phyloP scores from a whole-genome alignment of 352 stramenopile genomes.

The Phytophthora agathidicida region DNA sequence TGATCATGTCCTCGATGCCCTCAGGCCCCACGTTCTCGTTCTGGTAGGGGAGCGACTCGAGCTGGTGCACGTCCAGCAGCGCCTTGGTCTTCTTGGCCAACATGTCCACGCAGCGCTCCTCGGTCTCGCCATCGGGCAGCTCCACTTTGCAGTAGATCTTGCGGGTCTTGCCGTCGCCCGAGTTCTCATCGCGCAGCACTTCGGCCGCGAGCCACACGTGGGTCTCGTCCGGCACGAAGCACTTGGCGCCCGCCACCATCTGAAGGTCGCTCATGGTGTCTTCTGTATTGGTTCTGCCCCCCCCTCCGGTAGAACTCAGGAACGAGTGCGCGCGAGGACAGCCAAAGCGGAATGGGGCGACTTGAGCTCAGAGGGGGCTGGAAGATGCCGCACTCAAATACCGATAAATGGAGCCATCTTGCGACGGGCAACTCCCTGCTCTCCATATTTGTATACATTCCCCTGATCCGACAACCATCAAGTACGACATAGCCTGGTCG shows the following conservation, averaged over 20 bases:
- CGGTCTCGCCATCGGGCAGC: slow-evolving; percentile 44
- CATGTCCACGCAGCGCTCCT: slow-evolving; percentile 79
- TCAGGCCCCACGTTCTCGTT: slow-evolving; percentile 72
- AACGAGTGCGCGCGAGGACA: slow-evolving; percentile 12
- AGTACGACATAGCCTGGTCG: slow-evolving; percentile 16
- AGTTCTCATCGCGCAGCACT: slow-evolving; percentile 72
- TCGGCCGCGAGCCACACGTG: slow-evolving; percentile 86
- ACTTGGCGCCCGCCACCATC: slow-evolving; percentile 77
- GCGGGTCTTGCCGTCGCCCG: slow-evolving; percentile 59
- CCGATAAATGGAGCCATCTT: slow-evolving; percentile 30
- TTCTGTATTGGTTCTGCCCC: slow-evolving; percentile 3
- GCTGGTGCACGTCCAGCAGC: slow-evolving; percentile 71
- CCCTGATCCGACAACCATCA: slow-evolving; percentile 20
- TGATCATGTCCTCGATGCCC: slow-evolving; percentile 89
- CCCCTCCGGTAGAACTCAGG: slow-evolving; percentile 25
- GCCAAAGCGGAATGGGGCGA: slow-evolving; percentile 31
- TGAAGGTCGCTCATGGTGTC: slow-evolving; percentile 52
- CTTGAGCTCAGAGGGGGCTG: slow-evolving; percentile 15
- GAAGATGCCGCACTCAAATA: slow-evolving; percentile 25
- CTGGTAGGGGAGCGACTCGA: slow-evolving; percentile 85
- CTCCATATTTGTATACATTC: slow-evolving; percentile 6
- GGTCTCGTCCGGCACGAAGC: slow-evolving; percentile 86
- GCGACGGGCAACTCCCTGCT: slow-evolving; percentile 11
- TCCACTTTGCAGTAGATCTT: slow-evolving; percentile 75
- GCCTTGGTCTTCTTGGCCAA: slow-evolving; percentile 74